Percentiles rank a stretch among this genome's conserved stretches.
phyloP scores from a whole-genome alignment of 352 stramenopile species.

The Pythium dissimile region DNA sequence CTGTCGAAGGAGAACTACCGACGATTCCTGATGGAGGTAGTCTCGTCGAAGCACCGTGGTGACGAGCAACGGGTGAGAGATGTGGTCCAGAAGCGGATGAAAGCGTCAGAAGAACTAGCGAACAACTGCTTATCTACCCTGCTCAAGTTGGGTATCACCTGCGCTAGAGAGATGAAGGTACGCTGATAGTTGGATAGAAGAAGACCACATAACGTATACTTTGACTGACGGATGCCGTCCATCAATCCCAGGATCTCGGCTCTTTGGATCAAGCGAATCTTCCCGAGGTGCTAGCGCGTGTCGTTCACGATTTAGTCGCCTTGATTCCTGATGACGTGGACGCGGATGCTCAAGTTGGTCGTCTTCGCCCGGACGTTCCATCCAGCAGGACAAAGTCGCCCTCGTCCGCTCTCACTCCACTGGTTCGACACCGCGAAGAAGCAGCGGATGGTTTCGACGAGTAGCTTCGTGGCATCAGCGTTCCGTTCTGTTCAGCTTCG shows the following conservation, averaged over 20 bases:
- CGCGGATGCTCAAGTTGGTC: background rate
- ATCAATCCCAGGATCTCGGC: too few species aligned
- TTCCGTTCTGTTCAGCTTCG: slow-evolving; percentile 18
- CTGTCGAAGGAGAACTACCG: slow-evolving; percentile 6
- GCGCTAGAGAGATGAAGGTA: slow-evolving; percentile 8
- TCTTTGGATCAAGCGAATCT: background rate
- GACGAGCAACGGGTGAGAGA: slow-evolving; percentile 3
- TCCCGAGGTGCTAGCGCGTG: background rate
- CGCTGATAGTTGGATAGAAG: too few species aligned
- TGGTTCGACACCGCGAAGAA: slow-evolving; percentile 9
- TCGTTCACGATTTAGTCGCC: background rate
- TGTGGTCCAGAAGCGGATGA: slow-evolving; percentile 11
- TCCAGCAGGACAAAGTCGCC: background rate
- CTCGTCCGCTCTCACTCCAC: slow-evolving; percentile 4
- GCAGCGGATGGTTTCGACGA: slow-evolving; percentile 2
- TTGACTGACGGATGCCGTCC: too few species aligned
- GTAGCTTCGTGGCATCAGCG: slow-evolving; percentile 8
- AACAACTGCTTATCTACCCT: background rate
- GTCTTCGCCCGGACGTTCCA: background rate
- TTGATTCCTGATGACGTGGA: background rate
- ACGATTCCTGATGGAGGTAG: slow-evolving; percentile 5
- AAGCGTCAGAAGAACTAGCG: background rate
- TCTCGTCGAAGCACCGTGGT: background rate
- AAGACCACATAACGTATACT: too few species aligned
- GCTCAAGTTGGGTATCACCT: background rate